Percentiles rank a stretch among this genome's conserved stretches.
phyloP scores from a whole-genome alignment of 306 rosid species.

The Senna tora region DNA sequence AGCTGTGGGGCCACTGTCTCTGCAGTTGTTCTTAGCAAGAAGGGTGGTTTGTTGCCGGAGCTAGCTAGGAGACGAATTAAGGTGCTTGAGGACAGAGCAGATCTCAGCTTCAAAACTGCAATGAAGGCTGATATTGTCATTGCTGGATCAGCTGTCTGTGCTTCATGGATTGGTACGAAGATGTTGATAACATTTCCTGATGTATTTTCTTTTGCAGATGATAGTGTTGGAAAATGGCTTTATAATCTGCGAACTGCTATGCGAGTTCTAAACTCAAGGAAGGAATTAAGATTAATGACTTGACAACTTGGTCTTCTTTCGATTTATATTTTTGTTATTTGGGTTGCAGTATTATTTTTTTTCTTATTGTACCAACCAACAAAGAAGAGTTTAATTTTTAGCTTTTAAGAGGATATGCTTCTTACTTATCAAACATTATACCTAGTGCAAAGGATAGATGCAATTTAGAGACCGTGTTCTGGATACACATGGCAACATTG shows the following conservation, averaged over 20 bases:
- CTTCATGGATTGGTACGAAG: slow-evolving; percentile 91
- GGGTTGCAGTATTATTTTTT: neutral
- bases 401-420: slow-evolving; percentile 22
- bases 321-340: neutral
- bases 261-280: too few species aligned
- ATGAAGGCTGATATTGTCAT: slow-evolving; percentile 79
- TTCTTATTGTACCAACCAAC: slow-evolving; percentile 3
- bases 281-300: too few species aligned
- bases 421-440: slow-evolving; percentile 6
- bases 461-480: slow-evolving; percentile 18
- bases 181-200: neutral
- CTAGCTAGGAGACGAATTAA: slow-evolving; percentile 76
- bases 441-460: slow-evolving; percentile 8
- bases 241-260: neutral
- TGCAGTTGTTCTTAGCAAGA: slow-evolving; percentile 86
- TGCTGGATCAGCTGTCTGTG: slow-evolving; percentile 94
- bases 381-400: neutral
- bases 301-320: neutral
- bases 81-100: slow-evolving; percentile 80
- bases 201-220: slow-evolving; percentile 1
- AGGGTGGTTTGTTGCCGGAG: slow-evolving; percentile 92
- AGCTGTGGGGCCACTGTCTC: slow-evolving; percentile 87
- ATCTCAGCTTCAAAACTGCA: slow-evolving; percentile 71
- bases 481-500: neutral
- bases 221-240: slow-evolving; percentile 14